Conservation (phyloP, 2,329 filamentous ascomycete species). For the Biscogniauxia marginata region DNA sequence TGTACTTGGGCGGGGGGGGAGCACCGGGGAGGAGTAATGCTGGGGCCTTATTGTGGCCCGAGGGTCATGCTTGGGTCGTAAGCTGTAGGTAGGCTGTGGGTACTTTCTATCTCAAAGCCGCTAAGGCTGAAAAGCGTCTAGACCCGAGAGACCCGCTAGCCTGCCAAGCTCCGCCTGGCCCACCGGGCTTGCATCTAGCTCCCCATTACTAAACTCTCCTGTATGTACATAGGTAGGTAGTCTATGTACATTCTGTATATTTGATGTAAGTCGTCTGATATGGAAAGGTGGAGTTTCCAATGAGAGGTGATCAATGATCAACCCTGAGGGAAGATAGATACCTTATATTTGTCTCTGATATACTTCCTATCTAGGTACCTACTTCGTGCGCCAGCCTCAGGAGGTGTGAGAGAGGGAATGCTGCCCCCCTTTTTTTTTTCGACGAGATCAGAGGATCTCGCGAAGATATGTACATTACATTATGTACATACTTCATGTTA, state of each 20-base stretch:
- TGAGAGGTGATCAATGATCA: background rate
- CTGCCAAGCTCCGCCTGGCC: conserved; percentile 1
- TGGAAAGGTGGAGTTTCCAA: background rate
- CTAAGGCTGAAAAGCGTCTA: conserved; percentile 25
- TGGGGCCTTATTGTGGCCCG: background rate
- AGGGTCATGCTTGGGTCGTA: background rate
- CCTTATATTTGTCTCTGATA: too few relatives aligned
- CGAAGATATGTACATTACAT: background rate
- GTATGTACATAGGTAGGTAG: too few relatives aligned
- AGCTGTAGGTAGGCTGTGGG: background rate
- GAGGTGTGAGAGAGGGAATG: background rate
- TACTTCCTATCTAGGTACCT: too few relatives aligned
- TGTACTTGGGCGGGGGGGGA: background rate
- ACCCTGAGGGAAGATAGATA: too few relatives aligned
- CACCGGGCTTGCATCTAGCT: conserved; percentile 1
- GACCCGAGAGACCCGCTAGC: conserved; percentile 10
- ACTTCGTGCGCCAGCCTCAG: background rate
- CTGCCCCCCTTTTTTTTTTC: background rate
- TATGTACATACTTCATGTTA: too few relatives aligned
- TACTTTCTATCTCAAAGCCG: conserved; percentile 13
- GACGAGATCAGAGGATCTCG: background rate
- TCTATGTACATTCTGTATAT: too few relatives aligned
- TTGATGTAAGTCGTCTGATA: background rate
- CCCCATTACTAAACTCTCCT: background rate
- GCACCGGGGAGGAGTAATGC: background rate